phyloP scores from a whole-genome alignment of 2,329 filamentous ascomycete species.

The Stemphylium lycopersici region DNA sequence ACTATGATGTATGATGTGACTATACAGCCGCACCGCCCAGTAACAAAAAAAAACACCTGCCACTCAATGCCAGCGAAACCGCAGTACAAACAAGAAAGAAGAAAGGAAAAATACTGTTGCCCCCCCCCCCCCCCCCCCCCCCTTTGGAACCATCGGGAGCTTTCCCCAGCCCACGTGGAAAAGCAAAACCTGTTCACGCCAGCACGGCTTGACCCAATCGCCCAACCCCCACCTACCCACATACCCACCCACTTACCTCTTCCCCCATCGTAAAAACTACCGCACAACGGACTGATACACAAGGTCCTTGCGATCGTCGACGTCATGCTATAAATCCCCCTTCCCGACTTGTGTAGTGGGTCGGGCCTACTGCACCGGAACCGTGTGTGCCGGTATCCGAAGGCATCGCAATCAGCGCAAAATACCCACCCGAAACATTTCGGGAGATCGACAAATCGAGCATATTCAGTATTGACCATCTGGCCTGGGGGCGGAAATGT shows the following conservation, averaged over 20 bases:
- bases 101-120: too few relatives aligned
- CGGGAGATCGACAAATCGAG: constrained; percentile 24
- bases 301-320: constrained; percentile 4
- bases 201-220: not conserved
- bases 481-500: too few relatives aligned
- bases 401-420: not conserved
- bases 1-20: too few relatives aligned
- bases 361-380: not conserved
- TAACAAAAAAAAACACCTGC: too few relatives aligned
- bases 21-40: too few relatives aligned
- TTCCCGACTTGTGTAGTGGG: not conserved
- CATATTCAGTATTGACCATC: not conserved
- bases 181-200: constrained; percentile 5
- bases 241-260: not conserved
- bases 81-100: too few relatives aligned
- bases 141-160: too few relatives aligned
- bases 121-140: too few relatives aligned
- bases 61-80: too few relatives aligned
- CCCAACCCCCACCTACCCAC: not conserved
- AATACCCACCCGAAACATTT: constrained; percentile 10
- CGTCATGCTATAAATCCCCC: constrained; percentile 1
- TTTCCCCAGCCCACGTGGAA: constrained; percentile 1
- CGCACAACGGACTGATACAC: not conserved
- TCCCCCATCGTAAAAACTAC: not conserved
- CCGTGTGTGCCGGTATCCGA: constrained; percentile 5